These are phyloP conservation scores for Adansonia grandidieri DNA, from an alignment of 441 rosid species.

Conservation along the genomic window DNA sequence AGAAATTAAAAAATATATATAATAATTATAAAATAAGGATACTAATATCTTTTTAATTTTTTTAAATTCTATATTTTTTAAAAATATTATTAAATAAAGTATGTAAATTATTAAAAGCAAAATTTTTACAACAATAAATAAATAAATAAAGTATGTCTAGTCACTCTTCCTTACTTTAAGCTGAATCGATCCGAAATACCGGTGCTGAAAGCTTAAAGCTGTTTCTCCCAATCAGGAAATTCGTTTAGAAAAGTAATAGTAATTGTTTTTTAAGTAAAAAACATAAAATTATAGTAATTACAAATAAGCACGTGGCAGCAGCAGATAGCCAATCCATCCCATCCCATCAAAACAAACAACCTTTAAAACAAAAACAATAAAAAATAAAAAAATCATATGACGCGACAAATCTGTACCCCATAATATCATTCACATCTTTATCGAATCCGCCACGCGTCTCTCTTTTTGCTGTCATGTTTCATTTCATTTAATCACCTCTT, in stretches of 20 bases:
- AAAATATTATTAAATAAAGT: no score
- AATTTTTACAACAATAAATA: no score
- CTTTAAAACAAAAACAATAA: background rate
- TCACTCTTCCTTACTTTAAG: background rate
- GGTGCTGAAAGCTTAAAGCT: background rate
- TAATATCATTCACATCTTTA: background rate
- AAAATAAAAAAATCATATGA: background rate
- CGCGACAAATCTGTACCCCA: background rate
- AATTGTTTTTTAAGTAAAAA: background rate
- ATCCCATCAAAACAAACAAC: background rate
- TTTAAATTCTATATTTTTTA: no score
- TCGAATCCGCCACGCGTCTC: conserved; percentile 21
- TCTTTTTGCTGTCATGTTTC: background rate
- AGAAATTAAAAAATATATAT: no score
- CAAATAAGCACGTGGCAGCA: conserved; percentile 17
- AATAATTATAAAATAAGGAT: no score
- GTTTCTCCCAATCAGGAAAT: background rate
- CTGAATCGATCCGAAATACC: background rate
- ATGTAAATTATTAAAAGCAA: no score
- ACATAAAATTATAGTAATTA: background rate
- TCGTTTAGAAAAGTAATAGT: no score
- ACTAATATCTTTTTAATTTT: no score
- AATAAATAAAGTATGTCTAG: background rate
- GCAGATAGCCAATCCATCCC: background rate
- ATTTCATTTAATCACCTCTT: background rate